Evolutionary conservation across 306 rosid species (phyloP).

Genomic region (Quercus engelmannii): DNA sequence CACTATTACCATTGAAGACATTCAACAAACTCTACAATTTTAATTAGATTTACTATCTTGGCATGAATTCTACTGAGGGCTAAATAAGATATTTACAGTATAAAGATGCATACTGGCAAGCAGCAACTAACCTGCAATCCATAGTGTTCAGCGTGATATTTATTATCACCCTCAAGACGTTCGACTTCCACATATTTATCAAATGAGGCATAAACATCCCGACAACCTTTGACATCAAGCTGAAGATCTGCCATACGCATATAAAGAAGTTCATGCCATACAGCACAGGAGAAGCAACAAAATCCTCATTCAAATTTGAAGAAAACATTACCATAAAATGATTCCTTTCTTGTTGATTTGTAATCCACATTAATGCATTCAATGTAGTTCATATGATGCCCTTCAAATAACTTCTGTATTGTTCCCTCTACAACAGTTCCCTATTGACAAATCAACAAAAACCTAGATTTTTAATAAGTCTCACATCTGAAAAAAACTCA

Average conservation of each 20-base stretch:
- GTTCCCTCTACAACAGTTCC: constrained; percentile 99
- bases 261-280: constrained; percentile 25
- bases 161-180: constrained; percentile 95
- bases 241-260: constrained; percentile 72
- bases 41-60: not conserved
- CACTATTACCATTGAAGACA: not conserved
- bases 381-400: constrained; percentile 97
- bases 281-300: constrained; percentile 10
- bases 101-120: constrained; percentile 15
- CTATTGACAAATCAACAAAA: constrained; percentile 35
- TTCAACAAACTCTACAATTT: not conserved
- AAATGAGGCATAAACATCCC: constrained; percentile 95
- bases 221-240: constrained; percentile 98
- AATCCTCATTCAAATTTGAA: not conserved
- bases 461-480: not conserved
- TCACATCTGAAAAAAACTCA: constrained; percentile 8
- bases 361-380: constrained; percentile 99
- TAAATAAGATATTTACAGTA: not conserved
- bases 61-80: not conserved
- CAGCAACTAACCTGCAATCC: constrained; percentile 84
- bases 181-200: constrained; percentile 99
- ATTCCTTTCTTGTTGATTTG: constrained; percentile 96
- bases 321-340: constrained; percentile 77
- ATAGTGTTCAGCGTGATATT: constrained; percentile 91
- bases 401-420: constrained; percentile 95